These are phyloP conservation scores for Fraxinus greggii DNA, from an alignment of 305 asterid species.

Conservation along the genomic window DNA sequence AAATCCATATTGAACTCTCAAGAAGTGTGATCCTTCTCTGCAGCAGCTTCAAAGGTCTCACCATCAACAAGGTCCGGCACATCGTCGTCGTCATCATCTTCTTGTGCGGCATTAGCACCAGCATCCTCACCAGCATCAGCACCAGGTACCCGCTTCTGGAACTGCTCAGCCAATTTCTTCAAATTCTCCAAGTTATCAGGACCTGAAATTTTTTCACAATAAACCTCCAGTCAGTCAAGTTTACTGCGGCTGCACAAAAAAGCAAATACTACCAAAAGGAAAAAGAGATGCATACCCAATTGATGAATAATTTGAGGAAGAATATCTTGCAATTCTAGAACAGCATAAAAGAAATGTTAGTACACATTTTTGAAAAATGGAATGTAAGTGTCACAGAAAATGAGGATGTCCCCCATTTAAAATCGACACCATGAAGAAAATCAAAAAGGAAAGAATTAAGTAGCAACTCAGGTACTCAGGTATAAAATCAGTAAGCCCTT, in stretches of 20 bases:
- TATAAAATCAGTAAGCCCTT: not conserved
- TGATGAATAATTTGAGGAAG: conserved; percentile 89
- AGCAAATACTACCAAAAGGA: not conserved
- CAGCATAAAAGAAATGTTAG: conserved; percentile 12
- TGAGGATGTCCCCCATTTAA: not conserved
- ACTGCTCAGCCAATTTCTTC: conserved; percentile 79
- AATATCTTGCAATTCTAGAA: conserved; percentile 79
- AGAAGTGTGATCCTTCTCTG: conserved; percentile 53
- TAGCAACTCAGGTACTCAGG: not conserved
- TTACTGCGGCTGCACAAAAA: not conserved
- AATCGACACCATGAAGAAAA: not conserved
- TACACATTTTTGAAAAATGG: not conserved
- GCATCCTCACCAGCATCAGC: conserved; percentile 32
- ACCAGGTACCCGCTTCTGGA: conserved; percentile 67
- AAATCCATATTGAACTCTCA: not conserved
- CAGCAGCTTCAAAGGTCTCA: conserved; percentile 78
- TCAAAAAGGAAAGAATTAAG: not conserved
- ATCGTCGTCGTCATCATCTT: conserved; percentile 41
- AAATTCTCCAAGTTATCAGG: conserved; percentile 83
- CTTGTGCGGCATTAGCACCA: conserved; percentile 31
- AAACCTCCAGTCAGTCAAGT: not conserved
- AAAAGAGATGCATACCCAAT: conserved; percentile 48
- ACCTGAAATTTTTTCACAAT: conserved; percentile 37
- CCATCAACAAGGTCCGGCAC: conserved; percentile 71
- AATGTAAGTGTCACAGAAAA: not conserved